Percentiles rank a stretch among this genome's conserved stretches.
Evolutionary conservation across 495 filamentous ascomycete genomes (phyloP).

Genomic region (Apodospora peruviana): DNA sequence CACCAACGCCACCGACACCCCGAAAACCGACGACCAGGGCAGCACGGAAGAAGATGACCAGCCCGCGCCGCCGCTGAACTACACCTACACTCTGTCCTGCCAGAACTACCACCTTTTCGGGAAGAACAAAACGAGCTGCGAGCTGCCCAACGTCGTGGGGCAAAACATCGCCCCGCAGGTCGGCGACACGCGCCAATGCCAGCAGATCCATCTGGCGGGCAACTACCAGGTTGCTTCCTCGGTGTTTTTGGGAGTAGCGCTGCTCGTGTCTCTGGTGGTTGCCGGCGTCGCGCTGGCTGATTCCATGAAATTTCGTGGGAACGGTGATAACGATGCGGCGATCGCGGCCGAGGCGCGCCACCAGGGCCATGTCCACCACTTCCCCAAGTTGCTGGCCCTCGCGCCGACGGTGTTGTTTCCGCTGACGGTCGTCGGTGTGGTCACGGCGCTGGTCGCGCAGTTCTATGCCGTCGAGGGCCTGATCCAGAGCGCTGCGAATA

Average conservation of each 20-base stretch:
- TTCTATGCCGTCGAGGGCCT: neutral
- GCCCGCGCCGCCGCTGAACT: neutral
- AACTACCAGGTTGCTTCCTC: neutral
- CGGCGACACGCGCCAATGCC: neutral
- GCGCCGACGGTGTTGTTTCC: neutral
- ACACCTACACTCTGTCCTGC: neutral
- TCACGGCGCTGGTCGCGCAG: neutral
- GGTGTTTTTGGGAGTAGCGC: neutral
- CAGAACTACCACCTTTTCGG: neutral
- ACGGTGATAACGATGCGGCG: neutral
- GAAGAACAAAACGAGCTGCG: conserved; percentile 2
- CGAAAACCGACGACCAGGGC: neutral
- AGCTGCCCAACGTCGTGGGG: neutral
- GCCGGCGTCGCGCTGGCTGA: neutral
- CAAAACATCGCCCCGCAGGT: neutral
- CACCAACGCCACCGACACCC: neutral
- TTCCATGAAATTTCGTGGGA: neutral
- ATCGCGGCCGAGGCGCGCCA: too few species aligned
- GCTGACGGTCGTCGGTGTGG: neutral
- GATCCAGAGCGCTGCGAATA: neutral
- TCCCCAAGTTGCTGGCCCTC: neutral
- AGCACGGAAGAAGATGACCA: neutral
- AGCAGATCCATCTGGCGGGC: neutral
- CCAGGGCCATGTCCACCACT: neutral
- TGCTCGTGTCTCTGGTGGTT: neutral